These are phyloP conservation scores for Linanthus parryae DNA, from an alignment of 148 eudicot species.

Conservation along the genomic window DNA sequence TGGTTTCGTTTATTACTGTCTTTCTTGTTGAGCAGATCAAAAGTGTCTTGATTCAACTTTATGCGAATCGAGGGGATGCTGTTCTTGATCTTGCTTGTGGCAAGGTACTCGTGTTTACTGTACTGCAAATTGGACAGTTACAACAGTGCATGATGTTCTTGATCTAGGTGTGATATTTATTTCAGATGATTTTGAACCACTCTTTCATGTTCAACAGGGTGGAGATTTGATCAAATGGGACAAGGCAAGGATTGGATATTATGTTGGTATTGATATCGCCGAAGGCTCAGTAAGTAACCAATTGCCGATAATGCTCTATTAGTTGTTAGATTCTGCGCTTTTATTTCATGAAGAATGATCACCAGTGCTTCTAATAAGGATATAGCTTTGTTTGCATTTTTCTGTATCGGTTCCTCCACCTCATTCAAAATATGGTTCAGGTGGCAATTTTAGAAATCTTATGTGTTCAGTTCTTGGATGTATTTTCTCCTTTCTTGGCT, in stretches of 20 bases:
- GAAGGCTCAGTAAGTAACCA: constrained; percentile 77
- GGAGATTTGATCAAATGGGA: constrained; percentile 99
- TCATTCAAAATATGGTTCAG: no score
- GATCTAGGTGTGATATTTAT: no score
- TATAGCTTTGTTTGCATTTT: no score
- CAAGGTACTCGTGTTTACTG: constrained; percentile 42
- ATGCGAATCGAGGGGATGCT: constrained; percentile 69
- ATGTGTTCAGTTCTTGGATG: no score
- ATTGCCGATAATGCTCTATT: no score
- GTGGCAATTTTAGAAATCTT: no score
- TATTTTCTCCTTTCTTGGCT: no score
- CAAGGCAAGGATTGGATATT: constrained; percentile 91
- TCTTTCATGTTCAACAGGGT: constrained; percentile 47
- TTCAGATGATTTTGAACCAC: neutral
- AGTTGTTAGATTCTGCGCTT: no score
- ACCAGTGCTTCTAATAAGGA: no score
- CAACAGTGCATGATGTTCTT: neutral
- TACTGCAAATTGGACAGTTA: neutral
- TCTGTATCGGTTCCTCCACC: no score
- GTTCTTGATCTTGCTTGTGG: constrained; percentile 99
- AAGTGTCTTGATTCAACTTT: constrained; percentile 93
- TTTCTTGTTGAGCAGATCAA: constrained; percentile 54
- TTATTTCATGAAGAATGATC: no score
- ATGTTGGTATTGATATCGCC: constrained; percentile 95
- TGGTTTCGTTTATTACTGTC: neutral